Evolutionary conservation across 2,329 filamentous ascomycete genomes (phyloP).

Genomic region (Fusarium secorum): DNA sequence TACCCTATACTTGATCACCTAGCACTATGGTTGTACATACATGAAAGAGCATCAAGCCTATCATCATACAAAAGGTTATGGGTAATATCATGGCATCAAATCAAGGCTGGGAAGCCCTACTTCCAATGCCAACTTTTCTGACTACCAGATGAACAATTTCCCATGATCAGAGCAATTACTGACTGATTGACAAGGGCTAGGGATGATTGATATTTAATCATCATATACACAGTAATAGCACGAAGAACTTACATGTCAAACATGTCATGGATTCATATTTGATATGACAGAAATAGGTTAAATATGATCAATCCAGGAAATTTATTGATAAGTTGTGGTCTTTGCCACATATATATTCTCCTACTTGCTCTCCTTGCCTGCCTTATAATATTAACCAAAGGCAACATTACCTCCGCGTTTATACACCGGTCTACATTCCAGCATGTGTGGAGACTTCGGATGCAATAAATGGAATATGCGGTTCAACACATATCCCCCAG

Average conservation of each 20-base stretch:
- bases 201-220: too few relatives aligned
- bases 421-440: background rate
- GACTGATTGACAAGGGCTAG: background rate
- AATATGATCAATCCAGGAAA: background rate
- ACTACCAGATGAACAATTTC: background rate
- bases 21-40: background rate
- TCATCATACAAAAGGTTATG: background rate
- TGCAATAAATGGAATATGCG: background rate
- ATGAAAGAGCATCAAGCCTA: background rate
- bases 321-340: slow-evolving; percentile 1
- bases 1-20: background rate
- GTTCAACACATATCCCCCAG: background rate
- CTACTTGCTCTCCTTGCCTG: background rate
- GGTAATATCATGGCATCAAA: background rate
- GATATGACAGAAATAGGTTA: background rate
- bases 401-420: slow-evolving; percentile 17
- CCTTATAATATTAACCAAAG: background rate
- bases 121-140: background rate
- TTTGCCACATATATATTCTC: background rate
- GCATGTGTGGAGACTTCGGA: background rate
- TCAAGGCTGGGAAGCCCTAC: too few relatives aligned
- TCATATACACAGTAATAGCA: background rate
- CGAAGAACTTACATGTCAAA: too few relatives aligned
- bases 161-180: background rate
- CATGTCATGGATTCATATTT: background rate